Evolutionary conservation across 2,329 filamentous ascomycete species (phyloP).

Genomic region (Colletotrichum tabaci): DNA sequence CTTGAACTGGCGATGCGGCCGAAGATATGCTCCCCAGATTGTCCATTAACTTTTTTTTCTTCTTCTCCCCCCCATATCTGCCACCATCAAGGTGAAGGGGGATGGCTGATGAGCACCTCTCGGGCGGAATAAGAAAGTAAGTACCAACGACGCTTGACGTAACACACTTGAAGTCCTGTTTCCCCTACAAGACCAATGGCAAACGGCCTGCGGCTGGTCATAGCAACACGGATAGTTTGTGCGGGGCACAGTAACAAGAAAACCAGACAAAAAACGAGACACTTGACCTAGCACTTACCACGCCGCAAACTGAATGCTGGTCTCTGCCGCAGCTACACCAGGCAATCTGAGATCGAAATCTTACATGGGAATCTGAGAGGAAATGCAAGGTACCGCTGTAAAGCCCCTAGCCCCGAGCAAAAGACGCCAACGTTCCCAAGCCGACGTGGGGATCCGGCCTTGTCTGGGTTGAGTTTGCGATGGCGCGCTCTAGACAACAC

Average conservation of each 20-base stretch:
- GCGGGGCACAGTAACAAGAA: too few species aligned
- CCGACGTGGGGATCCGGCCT: neutral
- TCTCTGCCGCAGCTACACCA: neutral
- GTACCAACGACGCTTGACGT: neutral
- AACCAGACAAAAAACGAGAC: too few species aligned
- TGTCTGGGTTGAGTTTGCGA: neutral
- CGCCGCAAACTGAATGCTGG: too few species aligned
- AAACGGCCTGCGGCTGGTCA: neutral
- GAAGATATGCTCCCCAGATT: neutral
- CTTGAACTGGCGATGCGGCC: neutral
- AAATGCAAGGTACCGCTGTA: constrained; percentile 2
- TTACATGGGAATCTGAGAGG: constrained; percentile 29
- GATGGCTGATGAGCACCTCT: neutral
- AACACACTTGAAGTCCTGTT: neutral
- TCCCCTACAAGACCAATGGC: neutral
- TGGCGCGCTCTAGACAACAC: neutral
- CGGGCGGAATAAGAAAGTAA: constrained; percentile 19
- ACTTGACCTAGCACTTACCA: too few species aligned
- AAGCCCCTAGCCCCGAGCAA: constrained; percentile 3
- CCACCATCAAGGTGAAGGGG: constrained; percentile 4
- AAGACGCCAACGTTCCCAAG: neutral
- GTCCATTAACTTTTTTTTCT: neutral
- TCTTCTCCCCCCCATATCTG: neutral
- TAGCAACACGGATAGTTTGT: too few species aligned
- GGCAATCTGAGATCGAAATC: constrained; percentile 22